Conservation (phyloP, 2,329 filamentous ascomycete species). For the Purpureocillium takamizusanense region DNA sequence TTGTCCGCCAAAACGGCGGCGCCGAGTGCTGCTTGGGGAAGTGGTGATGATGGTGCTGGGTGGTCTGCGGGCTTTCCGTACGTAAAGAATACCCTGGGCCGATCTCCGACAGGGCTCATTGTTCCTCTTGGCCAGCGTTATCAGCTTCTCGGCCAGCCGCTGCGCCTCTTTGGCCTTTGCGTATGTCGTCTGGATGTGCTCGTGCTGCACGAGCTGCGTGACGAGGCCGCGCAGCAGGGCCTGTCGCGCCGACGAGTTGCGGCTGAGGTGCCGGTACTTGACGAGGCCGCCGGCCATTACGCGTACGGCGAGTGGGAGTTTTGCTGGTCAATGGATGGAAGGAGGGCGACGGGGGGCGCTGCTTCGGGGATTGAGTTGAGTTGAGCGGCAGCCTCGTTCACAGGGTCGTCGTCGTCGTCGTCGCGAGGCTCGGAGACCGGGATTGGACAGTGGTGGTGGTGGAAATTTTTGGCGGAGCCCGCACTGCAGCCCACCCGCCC, state of each 20-base stretch:
- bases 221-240: constrained; percentile 93
- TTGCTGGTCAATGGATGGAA: not conserved
- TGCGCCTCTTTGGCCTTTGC: constrained; percentile 97
- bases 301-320: too few relatives aligned
- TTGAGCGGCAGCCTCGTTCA: not conserved
- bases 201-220: constrained; percentile 86
- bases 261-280: constrained; percentile 84
- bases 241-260: constrained; percentile 78
- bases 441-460: constrained; percentile 12
- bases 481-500: constrained; percentile 5
- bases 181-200: constrained; percentile 91
- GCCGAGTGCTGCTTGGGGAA: too few relatives aligned
- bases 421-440: not conserved
- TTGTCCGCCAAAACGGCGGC: not conserved
- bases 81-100: constrained; percentile 78
- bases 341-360: not conserved
- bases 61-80: constrained; percentile 37
- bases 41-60: too few relatives aligned
- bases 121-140: constrained; percentile 88
- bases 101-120: constrained; percentile 69
- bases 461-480: constrained; percentile 22
- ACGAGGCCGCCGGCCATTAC: constrained; percentile 76
- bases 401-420: constrained; percentile 1
- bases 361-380: not conserved
- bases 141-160: constrained; percentile 83